phyloP scores from a whole-genome alignment of 2,329 filamentous ascomycete species.

The Aspergillus fumigatiaffinis region DNA sequence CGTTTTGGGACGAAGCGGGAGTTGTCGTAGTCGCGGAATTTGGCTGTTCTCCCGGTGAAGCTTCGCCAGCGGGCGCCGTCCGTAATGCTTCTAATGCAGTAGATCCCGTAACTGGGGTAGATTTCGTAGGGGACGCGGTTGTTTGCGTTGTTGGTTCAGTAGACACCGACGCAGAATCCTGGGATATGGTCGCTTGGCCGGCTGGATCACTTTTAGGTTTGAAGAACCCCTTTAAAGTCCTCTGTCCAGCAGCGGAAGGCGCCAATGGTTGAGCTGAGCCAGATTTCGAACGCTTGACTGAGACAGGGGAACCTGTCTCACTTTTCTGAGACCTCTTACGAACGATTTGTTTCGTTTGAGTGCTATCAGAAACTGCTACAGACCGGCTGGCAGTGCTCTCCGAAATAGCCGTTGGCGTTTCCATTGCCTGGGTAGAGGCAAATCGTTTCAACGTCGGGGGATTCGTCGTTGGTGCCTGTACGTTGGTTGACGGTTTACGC shows the following conservation, averaged over 20 bases:
- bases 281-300: conserved; percentile 52
- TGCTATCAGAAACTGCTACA: neutral
- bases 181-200: neutral
- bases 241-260: conserved; percentile 47
- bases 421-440: neutral
- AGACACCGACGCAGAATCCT: neutral
- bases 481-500: conserved; percentile 46
- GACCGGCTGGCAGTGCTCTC: neutral
- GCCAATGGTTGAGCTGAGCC: conserved; percentile 17
- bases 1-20: conserved; percentile 27
- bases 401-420: neutral
- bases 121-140: neutral
- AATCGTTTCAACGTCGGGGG: neutral
- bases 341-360: conserved; percentile 15
- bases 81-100: neutral
- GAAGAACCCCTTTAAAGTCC: conserved; percentile 76
- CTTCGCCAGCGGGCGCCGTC: neutral
- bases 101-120: neutral
- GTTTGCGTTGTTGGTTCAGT: neutral
- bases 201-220: conserved; percentile 52
- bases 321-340: conserved; percentile 39
- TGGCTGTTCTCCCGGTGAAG: neutral
- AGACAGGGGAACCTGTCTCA: conserved; percentile 21
- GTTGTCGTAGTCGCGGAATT: conserved; percentile 6
- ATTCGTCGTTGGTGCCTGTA: conserved; percentile 11